These are phyloP conservation scores for Penicillium flavigenum DNA, from an alignment of 495 filamentous ascomycete species.

Conservation along the genomic window DNA sequence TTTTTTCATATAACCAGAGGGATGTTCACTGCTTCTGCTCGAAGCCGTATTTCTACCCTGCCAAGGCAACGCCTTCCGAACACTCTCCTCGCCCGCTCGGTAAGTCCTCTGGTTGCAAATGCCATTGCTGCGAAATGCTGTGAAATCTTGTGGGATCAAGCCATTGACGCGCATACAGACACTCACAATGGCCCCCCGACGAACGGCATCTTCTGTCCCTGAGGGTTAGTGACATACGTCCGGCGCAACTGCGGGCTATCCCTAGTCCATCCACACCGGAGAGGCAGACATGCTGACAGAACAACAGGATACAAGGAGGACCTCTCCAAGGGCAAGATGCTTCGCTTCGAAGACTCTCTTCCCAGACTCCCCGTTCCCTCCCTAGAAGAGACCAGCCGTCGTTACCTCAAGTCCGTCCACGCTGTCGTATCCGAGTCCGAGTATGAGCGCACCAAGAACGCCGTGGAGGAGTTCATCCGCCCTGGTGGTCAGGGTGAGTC, in stretches of 20 bases:
- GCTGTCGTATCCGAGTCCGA: constrained; percentile 73
- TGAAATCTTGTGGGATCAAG: background rate
- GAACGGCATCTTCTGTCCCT: constrained; percentile 48
- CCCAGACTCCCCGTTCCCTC: constrained; percentile 88
- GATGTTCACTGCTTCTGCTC: constrained; percentile 50
- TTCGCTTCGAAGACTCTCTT: constrained; percentile 94
- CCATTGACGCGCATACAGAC: constrained; percentile 29
- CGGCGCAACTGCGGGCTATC: background rate
- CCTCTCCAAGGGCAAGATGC: constrained; percentile 84
- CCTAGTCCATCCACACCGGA: background rate
- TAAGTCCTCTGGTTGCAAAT: constrained; percentile 21
- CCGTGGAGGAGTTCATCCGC: constrained; percentile 77
- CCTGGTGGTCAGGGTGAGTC: constrained; percentile 78
- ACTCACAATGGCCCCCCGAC: constrained; percentile 44
- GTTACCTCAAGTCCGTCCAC: constrained; percentile 91
- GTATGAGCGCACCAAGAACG: constrained; percentile 73
- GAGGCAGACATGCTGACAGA: constrained; percentile 7
- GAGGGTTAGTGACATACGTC: constrained; percentile 44
- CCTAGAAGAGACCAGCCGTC: constrained; percentile 85
- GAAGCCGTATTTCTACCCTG: constrained; percentile 48
- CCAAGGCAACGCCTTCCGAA: constrained; percentile 44
- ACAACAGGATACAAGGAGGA: constrained; percentile 87
- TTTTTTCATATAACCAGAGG: constrained; percentile 25
- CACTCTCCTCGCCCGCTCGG: constrained; percentile 42
- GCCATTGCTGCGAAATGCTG: background rate